These are phyloP conservation scores for Aureobasidium sp. DNA, from an alignment of 2,329 filamentous ascomycete species.

Conservation along the genomic window DNA sequence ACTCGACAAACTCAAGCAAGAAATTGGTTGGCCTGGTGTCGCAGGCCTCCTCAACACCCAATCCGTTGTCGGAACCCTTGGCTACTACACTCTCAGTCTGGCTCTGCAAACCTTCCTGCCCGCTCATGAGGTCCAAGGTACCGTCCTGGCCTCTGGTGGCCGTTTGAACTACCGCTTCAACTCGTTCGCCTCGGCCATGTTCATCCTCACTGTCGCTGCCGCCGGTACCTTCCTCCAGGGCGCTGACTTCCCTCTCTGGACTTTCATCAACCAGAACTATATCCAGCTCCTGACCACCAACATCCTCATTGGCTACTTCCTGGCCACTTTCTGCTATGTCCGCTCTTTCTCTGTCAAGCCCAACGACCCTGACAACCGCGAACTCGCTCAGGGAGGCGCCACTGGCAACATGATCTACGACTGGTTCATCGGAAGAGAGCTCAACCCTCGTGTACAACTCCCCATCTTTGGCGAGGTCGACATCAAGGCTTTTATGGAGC, in stretches of 20 bases:
- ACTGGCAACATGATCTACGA: conserved; percentile 85
- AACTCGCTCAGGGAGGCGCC: conserved; percentile 74
- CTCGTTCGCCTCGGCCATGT: conserved; percentile 64
- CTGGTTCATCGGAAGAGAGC: conserved; percentile 92
- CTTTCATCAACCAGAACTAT: conserved; percentile 87
- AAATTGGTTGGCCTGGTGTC: conserved; percentile 79
- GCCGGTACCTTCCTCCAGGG: conserved; percentile 72
- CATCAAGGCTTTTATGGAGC: conserved; percentile 82
- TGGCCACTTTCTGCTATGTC: conserved; percentile 75
- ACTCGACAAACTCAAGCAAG: conserved; percentile 64
- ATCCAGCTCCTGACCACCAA: conserved; percentile 78
- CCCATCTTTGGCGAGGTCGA: conserved; percentile 80
- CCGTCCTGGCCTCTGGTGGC: conserved; percentile 61
- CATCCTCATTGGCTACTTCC: conserved; percentile 63
- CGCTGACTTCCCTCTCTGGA: conserved; percentile 80
- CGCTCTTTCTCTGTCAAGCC: conserved; percentile 74
- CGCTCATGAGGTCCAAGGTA: conserved; percentile 63
- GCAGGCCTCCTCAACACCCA: conserved; percentile 62
- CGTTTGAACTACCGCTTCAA: conserved; percentile 73
- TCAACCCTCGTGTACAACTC: conserved; percentile 77
- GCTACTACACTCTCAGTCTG: conserved; percentile 71
- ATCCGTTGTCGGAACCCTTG: conserved; percentile 62
- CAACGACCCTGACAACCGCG: conserved; percentile 64
- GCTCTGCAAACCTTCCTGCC: conserved; percentile 71
- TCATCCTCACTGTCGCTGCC: conserved; percentile 63